Evolutionary conservation across 768 basidiomycete genomes (phyloP).

Genomic region (Mycena venus): DNA sequence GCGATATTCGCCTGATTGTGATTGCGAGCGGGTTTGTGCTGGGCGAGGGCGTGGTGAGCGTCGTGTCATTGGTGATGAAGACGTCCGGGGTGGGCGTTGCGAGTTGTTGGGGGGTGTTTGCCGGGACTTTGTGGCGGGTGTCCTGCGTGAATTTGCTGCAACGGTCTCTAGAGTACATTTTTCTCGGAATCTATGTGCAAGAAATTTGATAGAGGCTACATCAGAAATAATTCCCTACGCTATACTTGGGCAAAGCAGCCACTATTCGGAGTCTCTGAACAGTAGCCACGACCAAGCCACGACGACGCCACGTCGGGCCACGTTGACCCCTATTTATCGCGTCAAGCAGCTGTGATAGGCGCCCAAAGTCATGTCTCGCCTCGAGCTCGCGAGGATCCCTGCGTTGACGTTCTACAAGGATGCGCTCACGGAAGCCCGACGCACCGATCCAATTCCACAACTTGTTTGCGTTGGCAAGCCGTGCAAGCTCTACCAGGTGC

Average conservation of each 20-base stretch:
- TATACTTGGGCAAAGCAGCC: too few relatives aligned
- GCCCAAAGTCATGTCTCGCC: constrained; percentile 67
- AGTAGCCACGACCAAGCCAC: too few relatives aligned
- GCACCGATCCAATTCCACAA: constrained; percentile 80
- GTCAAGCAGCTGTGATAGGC: constrained; percentile 1
- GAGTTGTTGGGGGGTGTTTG: constrained; percentile 91
- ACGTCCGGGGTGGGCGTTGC: constrained; percentile 79
- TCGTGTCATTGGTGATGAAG: constrained; percentile 81
- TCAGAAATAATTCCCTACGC: too few relatives aligned
- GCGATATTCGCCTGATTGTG: constrained; percentile 84
- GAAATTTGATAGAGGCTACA: too few relatives aligned
- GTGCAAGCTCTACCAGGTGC: constrained; percentile 76
- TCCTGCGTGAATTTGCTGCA: constrained; percentile 54
- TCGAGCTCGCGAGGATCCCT: constrained; percentile 79
- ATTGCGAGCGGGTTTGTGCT: constrained; percentile 96
- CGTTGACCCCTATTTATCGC: background rate
- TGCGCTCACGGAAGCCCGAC: constrained; percentile 71
- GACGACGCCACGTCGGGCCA: background rate
- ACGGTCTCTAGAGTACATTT: too few relatives aligned
- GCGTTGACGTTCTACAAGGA: constrained; percentile 86
- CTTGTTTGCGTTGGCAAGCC: constrained; percentile 85
- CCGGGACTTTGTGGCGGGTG: constrained; percentile 83
- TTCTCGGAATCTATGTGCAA: too few relatives aligned
- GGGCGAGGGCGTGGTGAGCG: constrained; percentile 92
- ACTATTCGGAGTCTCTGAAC: too few relatives aligned